Evolutionary conservation across 1,284 basidiomycete genomes (phyloP).

Genomic region (Trichosporon sp.): DNA sequence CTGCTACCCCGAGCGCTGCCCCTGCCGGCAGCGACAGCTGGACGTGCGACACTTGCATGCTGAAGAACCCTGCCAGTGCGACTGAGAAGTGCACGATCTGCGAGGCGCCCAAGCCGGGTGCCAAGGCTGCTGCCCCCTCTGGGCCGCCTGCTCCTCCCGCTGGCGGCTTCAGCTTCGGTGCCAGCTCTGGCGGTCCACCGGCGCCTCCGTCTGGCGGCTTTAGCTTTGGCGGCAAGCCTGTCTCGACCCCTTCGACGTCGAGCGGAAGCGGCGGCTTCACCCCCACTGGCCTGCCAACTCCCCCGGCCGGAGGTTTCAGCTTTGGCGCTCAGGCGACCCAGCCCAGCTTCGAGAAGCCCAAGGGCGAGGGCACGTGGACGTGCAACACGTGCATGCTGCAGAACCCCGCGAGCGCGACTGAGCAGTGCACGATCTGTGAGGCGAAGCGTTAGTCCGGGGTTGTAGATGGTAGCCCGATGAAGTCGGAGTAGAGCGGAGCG

Average conservation of each 20-base stretch:
- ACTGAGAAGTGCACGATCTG: constrained; percentile 62
- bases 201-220: constrained; percentile 24
- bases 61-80: constrained; percentile 59
- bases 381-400: constrained; percentile 61
- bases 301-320: constrained; percentile 25
- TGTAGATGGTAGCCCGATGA: not conserved
- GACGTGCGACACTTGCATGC: constrained; percentile 60
- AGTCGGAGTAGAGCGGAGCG: not conserved
- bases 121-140: constrained; percentile 13
- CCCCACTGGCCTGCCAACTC: constrained; percentile 14
- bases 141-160: not conserved
- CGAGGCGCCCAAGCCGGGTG: constrained; percentile 56
- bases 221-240: constrained; percentile 27
- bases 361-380: constrained; percentile 54
- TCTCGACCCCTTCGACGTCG: constrained; percentile 17
- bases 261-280: constrained; percentile 20
- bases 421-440: constrained; percentile 64
- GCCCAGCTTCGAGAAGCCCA: constrained; percentile 21
- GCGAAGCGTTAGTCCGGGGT: constrained; percentile 25
- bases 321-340: constrained; percentile 21
- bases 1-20: not conserved
- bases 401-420: constrained; percentile 58
- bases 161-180: constrained; percentile 19
- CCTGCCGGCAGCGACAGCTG: constrained; percentile 42
- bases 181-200: not conserved